Percentiles rank a stretch among this genome's conserved stretches.
Conservation (phyloP, 2,329 filamentous ascomycete species). For the Ciborinia camelliae region DNA sequence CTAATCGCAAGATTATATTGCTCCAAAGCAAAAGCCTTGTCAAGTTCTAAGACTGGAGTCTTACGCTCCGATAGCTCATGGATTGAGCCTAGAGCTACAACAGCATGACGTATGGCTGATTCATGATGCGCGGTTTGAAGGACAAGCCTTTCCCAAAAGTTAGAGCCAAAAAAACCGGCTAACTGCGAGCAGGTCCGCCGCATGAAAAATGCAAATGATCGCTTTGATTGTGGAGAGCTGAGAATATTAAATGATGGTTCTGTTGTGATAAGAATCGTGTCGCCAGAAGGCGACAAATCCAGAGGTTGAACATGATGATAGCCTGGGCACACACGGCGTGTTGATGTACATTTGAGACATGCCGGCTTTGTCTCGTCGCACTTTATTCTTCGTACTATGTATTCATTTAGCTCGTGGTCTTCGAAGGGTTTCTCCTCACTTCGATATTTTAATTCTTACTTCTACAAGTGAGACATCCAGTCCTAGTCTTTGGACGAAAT, state of each 20-base stretch:
- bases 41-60: background rate
- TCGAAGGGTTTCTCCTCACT: no score
- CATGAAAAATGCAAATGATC: no score
- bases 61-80: constrained; percentile 24
- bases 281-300: background rate
- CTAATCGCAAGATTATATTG: constrained; percentile 27
- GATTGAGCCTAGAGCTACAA: constrained; percentile 29
- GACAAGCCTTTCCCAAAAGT: constrained; percentile 60
- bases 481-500: background rate
- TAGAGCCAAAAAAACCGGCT: no score
- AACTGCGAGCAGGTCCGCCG: no score
- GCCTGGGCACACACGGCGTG: constrained; percentile 29
- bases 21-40: constrained; percentile 23
- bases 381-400: constrained; percentile 26
- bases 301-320: constrained; percentile 24
- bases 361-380: constrained; percentile 30
- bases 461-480: constrained; percentile 44
- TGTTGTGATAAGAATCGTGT: background rate
- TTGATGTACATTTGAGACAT: constrained; percentile 28
- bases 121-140: constrained; percentile 56
- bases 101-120: constrained; percentile 26
- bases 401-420: background rate
- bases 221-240: constrained; percentile 15
- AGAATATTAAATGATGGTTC: constrained; percentile 20
- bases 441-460: constrained; percentile 21